These are phyloP conservation scores for Dothistroma septosporum DNA, from an alignment of 2,329 filamentous ascomycete species.

Conservation along the genomic window DNA sequence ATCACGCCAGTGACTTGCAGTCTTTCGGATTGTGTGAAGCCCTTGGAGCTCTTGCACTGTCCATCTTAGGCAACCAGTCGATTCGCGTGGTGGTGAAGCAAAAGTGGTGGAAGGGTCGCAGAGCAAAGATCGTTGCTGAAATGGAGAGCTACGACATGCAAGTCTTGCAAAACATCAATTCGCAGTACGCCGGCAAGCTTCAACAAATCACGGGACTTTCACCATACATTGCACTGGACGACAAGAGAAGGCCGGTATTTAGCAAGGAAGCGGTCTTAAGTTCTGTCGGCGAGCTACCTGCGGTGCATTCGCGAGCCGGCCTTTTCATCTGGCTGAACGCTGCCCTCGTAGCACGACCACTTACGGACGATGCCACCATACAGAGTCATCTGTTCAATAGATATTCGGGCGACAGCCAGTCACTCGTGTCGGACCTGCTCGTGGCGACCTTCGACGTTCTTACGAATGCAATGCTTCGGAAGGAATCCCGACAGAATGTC, in stretches of 20 bases:
- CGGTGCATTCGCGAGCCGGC: constrained; percentile 72
- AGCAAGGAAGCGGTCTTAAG: constrained; percentile 57
- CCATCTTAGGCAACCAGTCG: constrained; percentile 28
- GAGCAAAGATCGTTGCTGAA: constrained; percentile 26
- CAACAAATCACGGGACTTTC: constrained; percentile 27
- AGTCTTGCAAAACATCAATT: constrained; percentile 34
- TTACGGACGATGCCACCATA: constrained; percentile 75
- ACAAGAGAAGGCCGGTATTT: constrained; percentile 55
- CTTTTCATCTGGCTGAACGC: constrained; percentile 83
- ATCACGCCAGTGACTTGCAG: constrained; percentile 26
- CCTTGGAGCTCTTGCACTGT: constrained; percentile 29
- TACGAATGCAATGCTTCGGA: constrained; percentile 77
- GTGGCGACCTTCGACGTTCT: constrained; percentile 85
- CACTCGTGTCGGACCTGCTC: constrained; percentile 75
- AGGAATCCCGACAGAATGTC: constrained; percentile 56
- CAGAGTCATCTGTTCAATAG: constrained; percentile 78
- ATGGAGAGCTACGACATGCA: constrained; percentile 33
- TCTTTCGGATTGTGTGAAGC: constrained; percentile 31
- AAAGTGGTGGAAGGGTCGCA: constrained; percentile 29
- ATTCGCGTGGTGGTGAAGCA: constrained; percentile 27
- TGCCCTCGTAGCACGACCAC: constrained; percentile 72
- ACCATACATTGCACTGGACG: constrained; percentile 64
- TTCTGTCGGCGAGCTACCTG: constrained; percentile 56
- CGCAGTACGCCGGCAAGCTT: constrained; percentile 30
- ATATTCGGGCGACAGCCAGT: constrained; percentile 78